Evolutionary conservation across 1,284 basidiomycete genomes (phyloP).

Genomic region (Leccinum pachyderme): DNA sequence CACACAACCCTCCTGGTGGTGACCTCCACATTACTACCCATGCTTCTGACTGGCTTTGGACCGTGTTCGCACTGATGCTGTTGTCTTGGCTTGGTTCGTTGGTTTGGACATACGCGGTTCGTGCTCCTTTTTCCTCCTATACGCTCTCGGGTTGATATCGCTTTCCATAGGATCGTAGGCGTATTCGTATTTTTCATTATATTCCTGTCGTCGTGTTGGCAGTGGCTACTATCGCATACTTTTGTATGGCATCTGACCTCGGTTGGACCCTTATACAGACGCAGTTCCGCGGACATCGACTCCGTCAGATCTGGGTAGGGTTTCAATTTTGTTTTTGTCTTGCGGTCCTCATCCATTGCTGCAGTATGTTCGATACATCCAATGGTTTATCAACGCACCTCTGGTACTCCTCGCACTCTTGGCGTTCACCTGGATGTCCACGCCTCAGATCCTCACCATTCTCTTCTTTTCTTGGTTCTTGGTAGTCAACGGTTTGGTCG

Average conservation of each 20-base stretch:
- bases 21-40: constrained; percentile 39
- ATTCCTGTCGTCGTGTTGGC: constrained; percentile 46
- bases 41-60: constrained; percentile 55
- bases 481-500: constrained; percentile 53
- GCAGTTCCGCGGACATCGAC: constrained; percentile 37
- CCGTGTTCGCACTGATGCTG: constrained; percentile 51
- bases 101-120: constrained; percentile 39
- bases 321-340: no score
- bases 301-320: constrained; percentile 55
- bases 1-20: constrained; percentile 39
- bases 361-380: constrained; percentile 52
- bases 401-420: constrained; percentile 52
- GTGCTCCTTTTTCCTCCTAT: constrained; percentile 2
- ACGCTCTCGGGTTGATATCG: background rate
- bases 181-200: constrained; percentile 48
- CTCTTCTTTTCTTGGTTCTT: constrained; percentile 53
- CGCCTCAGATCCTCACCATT: constrained; percentile 50
- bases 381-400: constrained; percentile 59
- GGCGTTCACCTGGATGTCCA: constrained; percentile 49
- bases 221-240: constrained; percentile 45
- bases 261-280: constrained; percentile 49
- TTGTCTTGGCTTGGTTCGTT: constrained; percentile 39
- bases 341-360: constrained; percentile 1
- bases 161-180: constrained; percentile 35
- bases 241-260: constrained; percentile 60